Conservation (phyloP, 139 green algal genomes). For the Chlorella ohadii region DNA sequence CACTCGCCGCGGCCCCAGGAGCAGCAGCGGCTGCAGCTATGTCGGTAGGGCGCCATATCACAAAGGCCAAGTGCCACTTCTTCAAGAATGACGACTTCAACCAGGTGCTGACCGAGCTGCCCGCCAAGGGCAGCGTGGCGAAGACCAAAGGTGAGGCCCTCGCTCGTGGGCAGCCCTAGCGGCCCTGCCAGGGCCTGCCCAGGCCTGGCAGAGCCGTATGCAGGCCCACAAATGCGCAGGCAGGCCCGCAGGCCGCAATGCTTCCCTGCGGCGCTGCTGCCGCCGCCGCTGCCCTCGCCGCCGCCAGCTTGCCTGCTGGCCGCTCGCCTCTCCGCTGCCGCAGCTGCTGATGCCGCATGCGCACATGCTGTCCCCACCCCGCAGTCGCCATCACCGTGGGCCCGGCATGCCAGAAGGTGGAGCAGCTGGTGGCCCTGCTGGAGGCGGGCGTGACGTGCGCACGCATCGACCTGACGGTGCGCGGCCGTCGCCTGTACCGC, state of each 20-base stretch:
- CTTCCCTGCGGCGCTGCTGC: not conserved
- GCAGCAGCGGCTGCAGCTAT: too few species aligned
- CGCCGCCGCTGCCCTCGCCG: not conserved
- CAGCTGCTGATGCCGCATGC: not conserved
- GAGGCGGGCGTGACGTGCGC: constrained; percentile 69
- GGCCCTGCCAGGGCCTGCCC: not conserved
- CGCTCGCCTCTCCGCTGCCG: not conserved
- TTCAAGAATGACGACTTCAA: constrained; percentile 45
- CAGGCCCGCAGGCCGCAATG: not conserved
- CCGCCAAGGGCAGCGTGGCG: not conserved
- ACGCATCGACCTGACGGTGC: constrained; percentile 82
- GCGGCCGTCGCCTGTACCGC: not conserved
- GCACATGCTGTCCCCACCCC: not conserved
- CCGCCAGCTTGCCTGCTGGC: not conserved
- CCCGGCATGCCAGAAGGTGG: constrained; percentile 84
- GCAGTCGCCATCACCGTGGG: constrained; percentile 84
- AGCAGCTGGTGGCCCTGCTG: constrained; percentile 74
- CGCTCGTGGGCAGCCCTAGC: not conserved
- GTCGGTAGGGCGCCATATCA: constrained; percentile 1
- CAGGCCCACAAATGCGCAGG: not conserved
- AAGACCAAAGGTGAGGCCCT: constrained; percentile 52
- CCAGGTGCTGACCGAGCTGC: constrained; percentile 36
- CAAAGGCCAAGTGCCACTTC: constrained; percentile 42
- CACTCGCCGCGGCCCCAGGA: too few species aligned
- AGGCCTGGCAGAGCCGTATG: not conserved